These are phyloP conservation scores for Passiflora organensis DNA, from an alignment of 345 rosid species.

Conservation along the genomic window DNA sequence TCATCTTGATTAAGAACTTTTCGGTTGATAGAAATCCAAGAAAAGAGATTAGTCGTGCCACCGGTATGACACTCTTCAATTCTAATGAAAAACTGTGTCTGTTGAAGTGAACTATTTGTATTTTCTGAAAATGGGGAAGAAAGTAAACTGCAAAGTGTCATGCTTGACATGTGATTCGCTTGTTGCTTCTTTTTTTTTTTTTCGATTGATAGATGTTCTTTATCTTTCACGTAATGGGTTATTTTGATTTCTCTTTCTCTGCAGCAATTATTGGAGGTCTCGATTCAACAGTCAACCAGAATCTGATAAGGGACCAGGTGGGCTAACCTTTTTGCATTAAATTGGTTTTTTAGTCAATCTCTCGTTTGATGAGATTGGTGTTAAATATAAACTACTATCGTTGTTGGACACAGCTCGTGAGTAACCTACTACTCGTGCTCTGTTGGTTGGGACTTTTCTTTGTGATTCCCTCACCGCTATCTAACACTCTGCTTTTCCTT, in stretches of 20 bases:
- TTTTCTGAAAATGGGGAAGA: slow-evolving; percentile 19
- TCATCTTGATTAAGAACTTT: slow-evolving; percentile 11
- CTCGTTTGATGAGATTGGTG: slow-evolving; percentile 2
- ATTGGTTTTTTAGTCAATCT: slow-evolving; percentile 14
- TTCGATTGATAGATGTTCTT: neutral
- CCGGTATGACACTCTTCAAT: too few species aligned
- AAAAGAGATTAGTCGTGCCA: too few species aligned
- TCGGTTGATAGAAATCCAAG: neutral
- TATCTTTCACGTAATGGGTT: neutral
- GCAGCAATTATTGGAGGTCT: slow-evolving; percentile 35
- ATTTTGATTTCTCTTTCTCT: slow-evolving; percentile 10
- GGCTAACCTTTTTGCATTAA: slow-evolving; percentile 17
- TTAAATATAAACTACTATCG: slow-evolving; percentile 20
- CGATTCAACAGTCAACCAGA: slow-evolving; percentile 25
- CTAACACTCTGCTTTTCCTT: slow-evolving; percentile 24
- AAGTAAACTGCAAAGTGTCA: slow-evolving; percentile 30
- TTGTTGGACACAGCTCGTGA: slow-evolving; percentile 57
- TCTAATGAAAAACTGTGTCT: too few species aligned
- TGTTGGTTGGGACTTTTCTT: slow-evolving; percentile 55
- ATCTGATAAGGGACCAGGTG: slow-evolving; percentile 35
- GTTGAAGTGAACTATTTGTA: too few species aligned
- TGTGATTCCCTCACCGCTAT: slow-evolving; percentile 24
- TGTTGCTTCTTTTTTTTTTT: slow-evolving; percentile 24
- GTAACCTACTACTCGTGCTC: slow-evolving; percentile 47
- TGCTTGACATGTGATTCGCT: slow-evolving; percentile 46